Percentiles rank a stretch among this genome's conserved stretches.
Conservation (phyloP, 139 green algal species). For the Axilococcus clingmanii region DNA sequence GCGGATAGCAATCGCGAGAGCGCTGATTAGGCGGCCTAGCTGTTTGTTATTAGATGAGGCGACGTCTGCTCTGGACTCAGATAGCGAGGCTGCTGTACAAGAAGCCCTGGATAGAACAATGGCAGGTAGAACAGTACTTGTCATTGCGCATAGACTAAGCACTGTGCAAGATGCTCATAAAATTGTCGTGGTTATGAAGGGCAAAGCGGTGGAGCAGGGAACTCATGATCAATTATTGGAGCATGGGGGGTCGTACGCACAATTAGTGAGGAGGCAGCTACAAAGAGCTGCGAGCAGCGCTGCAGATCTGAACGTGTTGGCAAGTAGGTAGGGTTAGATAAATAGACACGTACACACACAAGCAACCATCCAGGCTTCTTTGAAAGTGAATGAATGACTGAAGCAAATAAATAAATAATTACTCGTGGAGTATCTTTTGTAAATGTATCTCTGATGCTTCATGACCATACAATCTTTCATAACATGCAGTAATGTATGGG, state of each 20-base stretch:
- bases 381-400: too few relatives aligned
- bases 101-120: constrained; percentile 82
- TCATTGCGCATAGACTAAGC: constrained; percentile 85
- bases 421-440: too few relatives aligned
- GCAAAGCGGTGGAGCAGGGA: constrained; percentile 43
- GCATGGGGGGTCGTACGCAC: constrained; percentile 37
- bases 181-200: constrained; percentile 60
- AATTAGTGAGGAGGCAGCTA: constrained; percentile 50
- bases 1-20: constrained; percentile 87
- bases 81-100: constrained; percentile 75
- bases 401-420: too few relatives aligned
- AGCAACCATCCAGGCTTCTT: too few relatives aligned
- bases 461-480: constrained; percentile 45
- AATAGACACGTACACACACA: too few relatives aligned
- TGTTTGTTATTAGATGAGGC: constrained; percentile 93
- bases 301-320: neutral
- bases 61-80: constrained; percentile 67
- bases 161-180: constrained; percentile 75
- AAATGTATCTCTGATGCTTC: too few relatives aligned
- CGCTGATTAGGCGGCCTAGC: constrained; percentile 63
- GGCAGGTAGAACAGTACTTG: constrained; percentile 68
- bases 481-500: constrained; percentile 48
- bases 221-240: constrained; percentile 48
- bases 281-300: neutral
- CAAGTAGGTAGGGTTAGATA: constrained; percentile 1